phyloP scores from a whole-genome alignment of 2,329 filamentous ascomycete species.

The Cercospora citrullina region DNA sequence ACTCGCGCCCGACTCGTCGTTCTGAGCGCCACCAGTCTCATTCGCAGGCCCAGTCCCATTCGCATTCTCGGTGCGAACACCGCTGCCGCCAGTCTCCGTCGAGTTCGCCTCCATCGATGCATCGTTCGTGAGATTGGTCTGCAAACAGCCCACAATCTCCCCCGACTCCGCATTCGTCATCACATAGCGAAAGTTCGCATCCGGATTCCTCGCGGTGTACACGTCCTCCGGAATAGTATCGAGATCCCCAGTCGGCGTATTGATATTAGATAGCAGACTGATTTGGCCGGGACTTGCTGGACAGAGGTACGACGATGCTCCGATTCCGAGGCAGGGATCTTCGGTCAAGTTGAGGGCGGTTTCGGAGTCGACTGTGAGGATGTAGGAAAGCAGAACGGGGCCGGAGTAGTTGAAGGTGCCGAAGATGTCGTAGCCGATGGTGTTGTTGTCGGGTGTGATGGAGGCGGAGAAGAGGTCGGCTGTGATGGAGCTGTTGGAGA shows the following conservation, averaged over 20 bases:
- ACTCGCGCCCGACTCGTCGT: background rate
- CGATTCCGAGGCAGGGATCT: background rate
- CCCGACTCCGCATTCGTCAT: background rate
- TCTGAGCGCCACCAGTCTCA: background rate
- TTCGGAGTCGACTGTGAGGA: constrained; percentile 67
- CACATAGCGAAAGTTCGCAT: background rate
- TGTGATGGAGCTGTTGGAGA: constrained; percentile 78
- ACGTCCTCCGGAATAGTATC: background rate
- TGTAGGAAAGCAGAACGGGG: constrained; percentile 73
- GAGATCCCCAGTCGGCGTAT: background rate
- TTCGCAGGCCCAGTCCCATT: background rate
- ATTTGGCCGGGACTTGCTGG: constrained; percentile 5
- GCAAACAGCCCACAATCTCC: constrained; percentile 3
- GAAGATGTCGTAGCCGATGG: constrained; percentile 70
- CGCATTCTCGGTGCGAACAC: background rate
- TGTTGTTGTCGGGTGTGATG: constrained; percentile 72
- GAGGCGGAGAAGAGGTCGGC: constrained; percentile 83
- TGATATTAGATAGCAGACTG: background rate
- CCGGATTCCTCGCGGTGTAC: background rate
- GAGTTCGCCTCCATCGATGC: background rate
- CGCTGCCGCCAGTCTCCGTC: background rate
- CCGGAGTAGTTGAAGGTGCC: constrained; percentile 83
- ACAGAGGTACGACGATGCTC: background rate
- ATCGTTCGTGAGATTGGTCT: constrained; percentile 4
- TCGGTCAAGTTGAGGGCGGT: constrained; percentile 67